Evolutionary conservation across 345 rosid genomes (phyloP).

Genomic region (Aegle marmelos): DNA sequence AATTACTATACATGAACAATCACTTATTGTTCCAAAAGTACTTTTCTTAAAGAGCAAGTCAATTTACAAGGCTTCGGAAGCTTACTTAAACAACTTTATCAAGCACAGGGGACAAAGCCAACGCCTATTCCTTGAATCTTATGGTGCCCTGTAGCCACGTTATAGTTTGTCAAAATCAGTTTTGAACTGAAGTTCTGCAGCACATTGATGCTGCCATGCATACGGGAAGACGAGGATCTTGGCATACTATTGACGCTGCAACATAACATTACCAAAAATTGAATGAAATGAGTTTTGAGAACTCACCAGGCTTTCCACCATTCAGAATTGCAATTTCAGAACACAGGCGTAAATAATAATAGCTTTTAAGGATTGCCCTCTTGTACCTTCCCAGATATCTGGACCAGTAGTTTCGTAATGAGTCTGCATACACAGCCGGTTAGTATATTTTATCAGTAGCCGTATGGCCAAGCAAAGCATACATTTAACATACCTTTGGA

Average conservation of each 20-base stretch:
- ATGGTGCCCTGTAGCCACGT: conserved; percentile 38
- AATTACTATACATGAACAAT: no score
- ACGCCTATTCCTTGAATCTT: conserved; percentile 59
- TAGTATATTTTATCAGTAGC: no score
- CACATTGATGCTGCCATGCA: not conserved
- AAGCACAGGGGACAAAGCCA: conserved; percentile 45
- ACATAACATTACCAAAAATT: no score
- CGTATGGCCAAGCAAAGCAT: not conserved
- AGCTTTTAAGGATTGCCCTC: conserved; percentile 63
- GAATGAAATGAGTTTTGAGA: no score
- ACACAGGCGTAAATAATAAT: not conserved
- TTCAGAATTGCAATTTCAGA: conserved; percentile 37
- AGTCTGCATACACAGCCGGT: conserved; percentile 30
- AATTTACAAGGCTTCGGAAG: no score
- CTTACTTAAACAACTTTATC: conserved; percentile 54
- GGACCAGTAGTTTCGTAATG: conserved; percentile 73
- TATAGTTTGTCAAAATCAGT: no score
- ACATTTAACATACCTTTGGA: conserved; percentile 42
- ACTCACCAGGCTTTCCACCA: conserved; percentile 42
- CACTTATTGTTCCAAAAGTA: no score
- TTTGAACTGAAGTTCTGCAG: no score
- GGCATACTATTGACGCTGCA: no score
- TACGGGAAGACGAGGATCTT: no score
- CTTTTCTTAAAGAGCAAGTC: no score
- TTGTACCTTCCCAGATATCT: conserved; percentile 55